Conservation (phyloP, 257 asterid species). For the Solanum chilense region DNA sequence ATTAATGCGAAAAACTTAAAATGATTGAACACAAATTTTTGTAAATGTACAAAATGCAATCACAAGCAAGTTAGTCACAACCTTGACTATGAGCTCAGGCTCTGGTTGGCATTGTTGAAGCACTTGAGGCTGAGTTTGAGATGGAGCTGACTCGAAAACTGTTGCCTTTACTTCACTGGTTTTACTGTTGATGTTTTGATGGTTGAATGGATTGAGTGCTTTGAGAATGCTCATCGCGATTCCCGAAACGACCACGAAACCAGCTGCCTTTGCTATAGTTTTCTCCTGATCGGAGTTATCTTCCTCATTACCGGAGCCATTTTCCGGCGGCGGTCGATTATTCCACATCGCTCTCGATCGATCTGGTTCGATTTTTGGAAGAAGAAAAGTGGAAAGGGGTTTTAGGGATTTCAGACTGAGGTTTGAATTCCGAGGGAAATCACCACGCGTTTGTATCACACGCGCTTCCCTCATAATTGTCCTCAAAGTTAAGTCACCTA, state of each 20-base stretch:
- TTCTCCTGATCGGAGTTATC: slow-evolving; percentile 12
- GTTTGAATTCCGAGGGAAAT: background rate
- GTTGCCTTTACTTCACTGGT: background rate
- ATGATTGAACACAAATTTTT: no score
- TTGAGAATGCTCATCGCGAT: slow-evolving; percentile 31
- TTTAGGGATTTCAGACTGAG: background rate
- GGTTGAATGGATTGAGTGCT: slow-evolving; percentile 20
- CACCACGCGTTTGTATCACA: background rate
- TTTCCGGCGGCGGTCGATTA: background rate
- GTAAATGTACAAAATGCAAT: no score
- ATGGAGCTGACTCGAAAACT: slow-evolving; percentile 4
- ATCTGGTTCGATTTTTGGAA: background rate
- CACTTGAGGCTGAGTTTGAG: background rate
- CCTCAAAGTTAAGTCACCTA: background rate
- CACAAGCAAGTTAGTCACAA: background rate
- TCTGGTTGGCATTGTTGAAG: slow-evolving; percentile 1
- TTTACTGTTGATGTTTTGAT: background rate
- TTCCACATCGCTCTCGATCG: background rate
- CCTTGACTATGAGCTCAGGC: slow-evolving; percentile 1
- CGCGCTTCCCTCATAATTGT: background rate
- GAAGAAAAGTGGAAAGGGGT: background rate
- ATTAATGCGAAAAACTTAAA: no score
- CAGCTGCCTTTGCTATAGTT: slow-evolving; percentile 19
- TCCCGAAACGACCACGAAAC: slow-evolving; percentile 21
- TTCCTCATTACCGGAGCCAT: background rate